Conservation (phyloP, 2,329 filamentous ascomycete genomes). For the Phoma sp. region DNA sequence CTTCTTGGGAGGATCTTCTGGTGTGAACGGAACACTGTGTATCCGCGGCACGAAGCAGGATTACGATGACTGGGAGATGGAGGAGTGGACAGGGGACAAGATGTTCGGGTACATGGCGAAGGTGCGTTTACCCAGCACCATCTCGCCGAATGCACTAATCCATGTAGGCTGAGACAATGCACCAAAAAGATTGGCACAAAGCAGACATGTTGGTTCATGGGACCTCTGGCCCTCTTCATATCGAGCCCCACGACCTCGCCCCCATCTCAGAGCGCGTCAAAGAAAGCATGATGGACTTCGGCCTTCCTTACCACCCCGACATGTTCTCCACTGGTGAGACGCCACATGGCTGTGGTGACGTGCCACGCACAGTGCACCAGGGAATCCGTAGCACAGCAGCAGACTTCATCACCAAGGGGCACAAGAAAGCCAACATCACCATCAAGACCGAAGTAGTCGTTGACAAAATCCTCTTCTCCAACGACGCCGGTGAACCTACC, state of each 20-base stretch:
- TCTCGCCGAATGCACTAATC: not conserved
- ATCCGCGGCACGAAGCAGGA: slow-evolving; percentile 57
- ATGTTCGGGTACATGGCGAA: slow-evolving; percentile 64
- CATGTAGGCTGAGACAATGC: slow-evolving; percentile 60
- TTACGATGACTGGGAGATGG: slow-evolving; percentile 62
- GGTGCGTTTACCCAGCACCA: slow-evolving; percentile 25
- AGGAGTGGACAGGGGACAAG: slow-evolving; percentile 63
- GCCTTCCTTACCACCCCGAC: slow-evolving; percentile 62
- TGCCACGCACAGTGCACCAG: slow-evolving; percentile 38
- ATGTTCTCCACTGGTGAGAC: slow-evolving; percentile 61
- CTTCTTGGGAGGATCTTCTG: slow-evolving; percentile 58
- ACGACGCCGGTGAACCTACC: slow-evolving; percentile 41
- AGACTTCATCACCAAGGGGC: slow-evolving; percentile 51
- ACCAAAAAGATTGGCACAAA: slow-evolving; percentile 63
- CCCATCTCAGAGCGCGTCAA: slow-evolving; percentile 63
- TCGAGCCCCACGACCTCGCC: slow-evolving; percentile 63
- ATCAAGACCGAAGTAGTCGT: slow-evolving; percentile 42
- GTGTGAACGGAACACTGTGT: slow-evolving; percentile 58
- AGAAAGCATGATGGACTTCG: slow-evolving; percentile 61
- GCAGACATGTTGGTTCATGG: slow-evolving; percentile 55
- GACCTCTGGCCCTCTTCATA: slow-evolving; percentile 58
- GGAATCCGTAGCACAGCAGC: slow-evolving; percentile 38
- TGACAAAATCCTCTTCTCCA: slow-evolving; percentile 55
- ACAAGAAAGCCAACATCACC: slow-evolving; percentile 45
- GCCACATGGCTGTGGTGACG: slow-evolving; percentile 41